Percentiles rank a stretch among this genome's conserved stretches.
Conservation (phyloP, 345 rosid species). For the Raphanus sativus region DNA sequence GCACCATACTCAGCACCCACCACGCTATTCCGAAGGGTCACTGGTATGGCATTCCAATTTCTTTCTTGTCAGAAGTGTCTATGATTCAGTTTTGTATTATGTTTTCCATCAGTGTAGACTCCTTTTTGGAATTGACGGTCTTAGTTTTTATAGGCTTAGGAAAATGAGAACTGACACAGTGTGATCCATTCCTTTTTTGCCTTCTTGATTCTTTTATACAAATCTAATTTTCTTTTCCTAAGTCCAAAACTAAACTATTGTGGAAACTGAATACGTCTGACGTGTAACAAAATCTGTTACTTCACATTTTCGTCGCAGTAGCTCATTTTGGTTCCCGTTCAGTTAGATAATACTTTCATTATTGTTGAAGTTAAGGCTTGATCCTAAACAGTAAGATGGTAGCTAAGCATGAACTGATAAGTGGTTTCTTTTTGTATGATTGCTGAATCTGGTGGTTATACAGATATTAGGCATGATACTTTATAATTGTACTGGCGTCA, state of each 20-base stretch:
- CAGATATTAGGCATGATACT: constrained; percentile 1
- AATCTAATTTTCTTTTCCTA: background rate
- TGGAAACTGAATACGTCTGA: background rate
- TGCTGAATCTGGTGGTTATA: background rate
- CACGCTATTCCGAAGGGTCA: constrained; percentile 91
- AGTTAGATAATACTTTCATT: constrained; percentile 12
- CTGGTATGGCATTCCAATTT: constrained; percentile 53
- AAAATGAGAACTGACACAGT: constrained; percentile 6
- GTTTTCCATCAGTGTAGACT: background rate
- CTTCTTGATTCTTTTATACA: background rate
- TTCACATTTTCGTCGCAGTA: constrained; percentile 5
- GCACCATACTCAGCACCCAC: constrained; percentile 80
- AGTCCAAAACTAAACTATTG: background rate
- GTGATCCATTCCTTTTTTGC: background rate
- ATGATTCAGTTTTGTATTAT: background rate
- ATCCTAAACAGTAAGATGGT: constrained; percentile 10
- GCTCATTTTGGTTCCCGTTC: constrained; percentile 3
- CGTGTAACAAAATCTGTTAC: background rate
- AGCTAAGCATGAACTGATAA: background rate
- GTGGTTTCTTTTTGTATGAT: background rate
- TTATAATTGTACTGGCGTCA: background rate
- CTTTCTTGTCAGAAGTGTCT: constrained; percentile 11
- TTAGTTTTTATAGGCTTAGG: background rate
- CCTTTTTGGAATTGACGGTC: background rate
- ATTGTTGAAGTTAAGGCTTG: constrained; percentile 13